phyloP scores from a whole-genome alignment of 2,329 filamentous ascomycete species.

The Teratosphaeria zuluensis region DNA sequence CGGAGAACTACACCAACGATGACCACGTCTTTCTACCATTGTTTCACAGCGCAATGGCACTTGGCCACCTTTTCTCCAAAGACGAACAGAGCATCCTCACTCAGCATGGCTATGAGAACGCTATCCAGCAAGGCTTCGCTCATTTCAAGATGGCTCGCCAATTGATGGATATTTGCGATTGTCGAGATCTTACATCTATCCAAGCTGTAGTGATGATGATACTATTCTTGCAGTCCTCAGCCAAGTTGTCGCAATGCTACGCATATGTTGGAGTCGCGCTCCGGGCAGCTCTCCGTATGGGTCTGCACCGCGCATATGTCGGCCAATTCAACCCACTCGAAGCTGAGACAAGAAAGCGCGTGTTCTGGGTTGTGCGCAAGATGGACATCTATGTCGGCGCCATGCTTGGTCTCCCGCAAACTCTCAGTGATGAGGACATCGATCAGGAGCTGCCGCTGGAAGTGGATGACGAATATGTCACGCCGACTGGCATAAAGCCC shows the following conservation, averaged over 20 bases:
- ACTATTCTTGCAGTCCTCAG: slow-evolving; percentile 42
- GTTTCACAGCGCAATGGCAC: slow-evolving; percentile 38
- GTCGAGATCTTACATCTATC: slow-evolving; percentile 39
- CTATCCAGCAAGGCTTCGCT: slow-evolving; percentile 41
- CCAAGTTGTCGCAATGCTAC: slow-evolving; percentile 44
- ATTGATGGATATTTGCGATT: slow-evolving; percentile 44
- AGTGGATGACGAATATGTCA: slow-evolving; percentile 43
- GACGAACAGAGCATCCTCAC: slow-evolving; percentile 27
- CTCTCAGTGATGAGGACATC: slow-evolving; percentile 40
- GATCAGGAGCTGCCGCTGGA: slow-evolving; percentile 39
- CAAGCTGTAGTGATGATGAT: slow-evolving; percentile 47
- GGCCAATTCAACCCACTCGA: slow-evolving; percentile 40
- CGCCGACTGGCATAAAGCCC: slow-evolving; percentile 38
- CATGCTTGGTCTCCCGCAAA: slow-evolving; percentile 40
- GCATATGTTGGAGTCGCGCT: slow-evolving; percentile 43
- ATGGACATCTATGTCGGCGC: slow-evolving; percentile 45
- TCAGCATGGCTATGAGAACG: slow-evolving; percentile 34
- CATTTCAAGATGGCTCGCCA: slow-evolving; percentile 41
- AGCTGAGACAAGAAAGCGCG: slow-evolving; percentile 39
- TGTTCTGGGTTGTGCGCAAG: slow-evolving; percentile 43
- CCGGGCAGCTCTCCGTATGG: slow-evolving; percentile 42
- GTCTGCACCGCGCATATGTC: slow-evolving; percentile 40
- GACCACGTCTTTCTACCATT: slow-evolving; percentile 41
- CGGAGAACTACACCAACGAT: slow-evolving; percentile 35
- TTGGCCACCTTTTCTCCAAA: slow-evolving; percentile 39